phyloP scores from a whole-genome alignment of 441 rosid genomes.

The Erodium moschatum region DNA sequence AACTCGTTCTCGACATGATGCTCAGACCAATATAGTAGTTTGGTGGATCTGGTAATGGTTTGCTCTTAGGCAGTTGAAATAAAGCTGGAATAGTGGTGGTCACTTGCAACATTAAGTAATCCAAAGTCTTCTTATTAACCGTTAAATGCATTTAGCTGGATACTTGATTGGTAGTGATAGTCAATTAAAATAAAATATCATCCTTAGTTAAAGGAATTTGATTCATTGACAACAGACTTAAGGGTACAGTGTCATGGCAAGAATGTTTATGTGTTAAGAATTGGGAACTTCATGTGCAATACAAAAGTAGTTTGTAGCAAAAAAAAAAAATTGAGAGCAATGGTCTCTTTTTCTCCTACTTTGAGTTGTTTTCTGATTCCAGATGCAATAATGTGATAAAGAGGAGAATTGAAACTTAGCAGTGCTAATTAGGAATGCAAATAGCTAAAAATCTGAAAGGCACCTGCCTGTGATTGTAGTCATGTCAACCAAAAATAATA shows the following conservation, averaged over 20 bases:
- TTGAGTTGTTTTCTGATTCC: not conserved
- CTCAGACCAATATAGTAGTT: not conserved
- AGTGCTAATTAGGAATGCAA: not conserved
- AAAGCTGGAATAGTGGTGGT: not conserved
- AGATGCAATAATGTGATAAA: not conserved
- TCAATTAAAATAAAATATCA: not conserved
- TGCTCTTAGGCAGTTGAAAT: not conserved
- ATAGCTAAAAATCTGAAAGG: not conserved
- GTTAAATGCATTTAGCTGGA: not conserved
- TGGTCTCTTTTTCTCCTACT: not conserved
- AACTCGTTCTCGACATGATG: not conserved
- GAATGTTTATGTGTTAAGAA: not conserved
- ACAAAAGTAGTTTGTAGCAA: not conserved
- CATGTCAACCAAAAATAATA: not conserved
- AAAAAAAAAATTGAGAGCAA: not conserved
- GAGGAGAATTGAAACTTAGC: not conserved
- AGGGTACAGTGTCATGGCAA: not conserved
- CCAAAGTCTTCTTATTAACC: not conserved
- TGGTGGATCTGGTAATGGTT: not conserved
- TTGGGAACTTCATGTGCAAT: not conserved
- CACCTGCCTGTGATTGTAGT: not conserved
- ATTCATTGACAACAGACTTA: not conserved
- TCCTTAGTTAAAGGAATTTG: not conserved
- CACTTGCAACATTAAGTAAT: not conserved
- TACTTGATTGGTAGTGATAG: not conserved